phyloP scores from a whole-genome alignment of 1,284 basidiomycete species.

The Ustilago crameri region DNA sequence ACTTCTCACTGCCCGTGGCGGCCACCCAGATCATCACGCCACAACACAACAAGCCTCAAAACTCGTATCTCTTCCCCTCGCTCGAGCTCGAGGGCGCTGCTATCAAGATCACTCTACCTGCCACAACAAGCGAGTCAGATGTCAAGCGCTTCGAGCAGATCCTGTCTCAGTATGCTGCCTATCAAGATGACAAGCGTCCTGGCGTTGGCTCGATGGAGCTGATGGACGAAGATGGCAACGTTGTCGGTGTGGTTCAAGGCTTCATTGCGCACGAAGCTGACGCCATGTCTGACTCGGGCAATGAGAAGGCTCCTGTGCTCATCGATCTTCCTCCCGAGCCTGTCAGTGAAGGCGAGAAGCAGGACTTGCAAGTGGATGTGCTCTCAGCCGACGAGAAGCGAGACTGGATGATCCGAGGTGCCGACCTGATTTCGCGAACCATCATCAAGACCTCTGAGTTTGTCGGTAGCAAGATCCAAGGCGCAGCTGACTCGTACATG shows the following conservation, averaged over 20 bases:
- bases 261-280: slow-evolving; percentile 44
- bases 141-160: slow-evolving; percentile 48
- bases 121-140: slow-evolving; percentile 15
- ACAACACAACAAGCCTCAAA: slow-evolving; percentile 12
- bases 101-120: slow-evolving; percentile 38
- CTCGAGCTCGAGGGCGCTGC: slow-evolving; percentile 52
- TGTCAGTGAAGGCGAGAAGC: slow-evolving; percentile 18
- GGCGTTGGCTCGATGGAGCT: slow-evolving; percentile 52
- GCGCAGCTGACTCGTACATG: slow-evolving; percentile 55
- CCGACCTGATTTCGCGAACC: slow-evolving; percentile 58
- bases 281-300: slow-evolving; percentile 43
- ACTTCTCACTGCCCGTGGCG: slow-evolving; percentile 46
- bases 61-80: slow-evolving; percentile 47
- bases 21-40: slow-evolving; percentile 47
- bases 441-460: slow-evolving; percentile 61
- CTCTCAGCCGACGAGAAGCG: slow-evolving; percentile 35
- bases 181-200: slow-evolving; percentile 38
- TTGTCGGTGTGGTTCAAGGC: slow-evolving; percentile 48
- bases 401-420: slow-evolving; percentile 56
- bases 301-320: slow-evolving; percentile 57
- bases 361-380: slow-evolving; percentile 37
- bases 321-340: slow-evolving; percentile 52
- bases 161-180: slow-evolving; percentile 56
- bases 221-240: slow-evolving; percentile 55
- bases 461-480: slow-evolving; percentile 51